Conservation (phyloP, 2,329 filamentous ascomycete species). For the Calonectria pseudoturangicola region DNA sequence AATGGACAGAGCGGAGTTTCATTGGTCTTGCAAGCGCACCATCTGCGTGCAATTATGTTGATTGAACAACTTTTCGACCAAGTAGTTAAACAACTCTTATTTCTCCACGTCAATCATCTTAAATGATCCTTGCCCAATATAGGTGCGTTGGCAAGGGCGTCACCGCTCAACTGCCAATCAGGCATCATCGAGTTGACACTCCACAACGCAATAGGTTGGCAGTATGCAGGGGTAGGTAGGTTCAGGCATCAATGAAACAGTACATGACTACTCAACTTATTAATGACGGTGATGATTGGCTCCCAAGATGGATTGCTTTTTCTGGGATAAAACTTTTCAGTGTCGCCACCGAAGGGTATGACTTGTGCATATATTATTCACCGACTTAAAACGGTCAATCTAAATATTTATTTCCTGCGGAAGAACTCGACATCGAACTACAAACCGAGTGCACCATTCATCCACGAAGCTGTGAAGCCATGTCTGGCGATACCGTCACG, state of each 20-base stretch:
- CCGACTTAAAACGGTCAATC: background rate
- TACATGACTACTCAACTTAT: background rate
- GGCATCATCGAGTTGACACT: too few relatives aligned
- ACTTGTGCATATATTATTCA: background rate
- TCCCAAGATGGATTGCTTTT: background rate
- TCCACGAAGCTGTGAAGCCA: background rate
- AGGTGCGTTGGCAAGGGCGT: too few relatives aligned
- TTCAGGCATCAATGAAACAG: background rate
- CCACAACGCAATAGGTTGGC: too few relatives aligned
- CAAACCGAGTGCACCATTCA: background rate
- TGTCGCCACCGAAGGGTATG: background rate
- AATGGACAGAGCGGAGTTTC: too few relatives aligned
- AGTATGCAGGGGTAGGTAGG: background rate
- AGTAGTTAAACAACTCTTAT: too few relatives aligned
- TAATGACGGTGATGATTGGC: background rate
- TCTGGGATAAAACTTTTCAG: slow-evolving; percentile 8
- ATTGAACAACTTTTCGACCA: too few relatives aligned
- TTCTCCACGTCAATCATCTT: too few relatives aligned
- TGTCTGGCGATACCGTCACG: slow-evolving; percentile 23
- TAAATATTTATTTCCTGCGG: background rate
- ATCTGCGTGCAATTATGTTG: too few relatives aligned
- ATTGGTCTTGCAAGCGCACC: too few relatives aligned
- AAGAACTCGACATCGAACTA: background rate
- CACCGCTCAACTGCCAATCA: too few relatives aligned
- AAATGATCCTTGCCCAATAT: too few relatives aligned